These are phyloP conservation scores for Mrakia blollopis DNA, from an alignment of 768 basidiomycete genomes.

Conservation along the genomic window DNA sequence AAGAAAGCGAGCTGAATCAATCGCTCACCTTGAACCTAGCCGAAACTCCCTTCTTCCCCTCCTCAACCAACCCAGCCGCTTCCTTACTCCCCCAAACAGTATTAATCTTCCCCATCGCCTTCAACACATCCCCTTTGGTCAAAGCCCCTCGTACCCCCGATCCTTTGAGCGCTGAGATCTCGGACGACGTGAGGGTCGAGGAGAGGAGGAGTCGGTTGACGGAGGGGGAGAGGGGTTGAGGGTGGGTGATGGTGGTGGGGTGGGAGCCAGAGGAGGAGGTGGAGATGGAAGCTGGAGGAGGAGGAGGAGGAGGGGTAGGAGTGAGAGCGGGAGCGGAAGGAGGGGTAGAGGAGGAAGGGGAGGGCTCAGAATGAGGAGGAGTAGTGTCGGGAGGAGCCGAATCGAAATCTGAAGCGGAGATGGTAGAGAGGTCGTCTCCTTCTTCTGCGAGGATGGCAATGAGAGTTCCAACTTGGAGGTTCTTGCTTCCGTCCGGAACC, in stretches of 20 bases:
- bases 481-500: conserved; percentile 73
- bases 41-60: conserved; percentile 18
- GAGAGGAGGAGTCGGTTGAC: conserved; percentile 67
- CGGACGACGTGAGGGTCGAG: conserved; percentile 36
- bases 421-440: conserved; percentile 86
- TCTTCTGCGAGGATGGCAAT: conserved; percentile 94
- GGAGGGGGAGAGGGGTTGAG: conserved; percentile 77
- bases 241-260: conserved; percentile 46
- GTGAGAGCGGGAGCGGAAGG: background rate
- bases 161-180: conserved; percentile 63
- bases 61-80: conserved; percentile 20
- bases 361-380: background rate
- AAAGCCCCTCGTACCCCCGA: conserved; percentile 89
- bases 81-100: conserved; percentile 43
- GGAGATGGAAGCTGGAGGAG: conserved; percentile 10
- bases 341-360: background rate
- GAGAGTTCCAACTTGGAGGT: conserved; percentile 75
- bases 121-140: conserved; percentile 91
- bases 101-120: conserved; percentile 71
- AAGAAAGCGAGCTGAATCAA: background rate
- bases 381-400: conserved; percentile 15
- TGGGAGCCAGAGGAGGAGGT: conserved; percentile 39
- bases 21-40: conserved; percentile 22
- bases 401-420: conserved; percentile 51
- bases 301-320: background rate